A percentile compares a stretch with the other conserved stretches of the same genome.
These are phyloP conservation scores for Acorus calamus DNA, from an alignment of 106 monocot genomes.

Conservation along the genomic window DNA sequence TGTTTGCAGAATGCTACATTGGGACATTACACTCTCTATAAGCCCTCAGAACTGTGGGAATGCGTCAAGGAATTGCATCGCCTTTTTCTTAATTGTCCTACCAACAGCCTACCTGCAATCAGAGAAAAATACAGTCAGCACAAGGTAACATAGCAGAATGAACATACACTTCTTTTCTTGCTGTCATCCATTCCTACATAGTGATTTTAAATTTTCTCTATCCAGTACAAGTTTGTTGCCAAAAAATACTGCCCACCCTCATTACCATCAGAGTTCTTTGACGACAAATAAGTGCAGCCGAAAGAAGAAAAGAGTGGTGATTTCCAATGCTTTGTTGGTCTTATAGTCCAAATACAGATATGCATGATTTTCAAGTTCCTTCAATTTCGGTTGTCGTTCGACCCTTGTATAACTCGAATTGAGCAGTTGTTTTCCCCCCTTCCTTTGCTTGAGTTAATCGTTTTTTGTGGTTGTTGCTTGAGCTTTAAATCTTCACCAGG, in stretches of 20 bases:
- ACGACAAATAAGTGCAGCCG: too few relatives aligned
- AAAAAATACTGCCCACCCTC: conserved; percentile 69
- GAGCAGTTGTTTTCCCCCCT: too few relatives aligned
- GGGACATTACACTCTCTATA: conserved; percentile 57
- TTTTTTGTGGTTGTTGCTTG: too few relatives aligned
- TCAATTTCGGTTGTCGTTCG: too few relatives aligned
- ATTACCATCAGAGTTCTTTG: conserved; percentile 57
- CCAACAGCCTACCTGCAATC: conserved; percentile 66
- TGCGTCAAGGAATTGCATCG: conserved; percentile 74
- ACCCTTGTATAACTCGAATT: too few relatives aligned
- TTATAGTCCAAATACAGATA: too few relatives aligned
- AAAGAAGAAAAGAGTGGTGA: too few relatives aligned
- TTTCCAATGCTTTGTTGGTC: too few relatives aligned
- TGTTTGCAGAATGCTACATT: conserved; percentile 66
- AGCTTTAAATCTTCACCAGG: too few relatives aligned
- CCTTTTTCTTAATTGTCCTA: conserved; percentile 41
- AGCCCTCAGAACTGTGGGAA: conserved; percentile 52
- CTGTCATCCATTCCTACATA: neutral
- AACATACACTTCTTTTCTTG: neutral
- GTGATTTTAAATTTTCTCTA: neutral
- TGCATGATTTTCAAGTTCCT: too few relatives aligned
- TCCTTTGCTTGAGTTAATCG: too few relatives aligned
- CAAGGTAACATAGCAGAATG: conserved; percentile 37
- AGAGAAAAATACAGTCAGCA: conserved; percentile 96
- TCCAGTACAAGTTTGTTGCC: conserved; percentile 91